phyloP scores from a whole-genome alignment of 352 stramenopile genomes.

The Pythium periplocum region DNA sequence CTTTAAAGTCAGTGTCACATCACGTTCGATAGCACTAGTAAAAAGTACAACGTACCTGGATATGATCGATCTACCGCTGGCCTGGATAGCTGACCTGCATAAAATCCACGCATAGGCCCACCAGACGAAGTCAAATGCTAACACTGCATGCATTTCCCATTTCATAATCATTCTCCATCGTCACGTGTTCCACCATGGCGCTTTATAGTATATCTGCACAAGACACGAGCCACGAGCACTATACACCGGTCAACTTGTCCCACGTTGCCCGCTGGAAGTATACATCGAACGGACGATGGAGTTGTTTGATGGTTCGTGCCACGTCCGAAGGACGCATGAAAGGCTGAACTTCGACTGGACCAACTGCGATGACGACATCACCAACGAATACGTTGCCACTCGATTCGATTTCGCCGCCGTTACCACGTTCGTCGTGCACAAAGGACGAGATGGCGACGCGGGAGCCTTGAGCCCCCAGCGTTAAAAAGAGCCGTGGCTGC shows the following conservation, averaged over 20 bases:
- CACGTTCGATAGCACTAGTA: too few species aligned
- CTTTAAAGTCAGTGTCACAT: too few species aligned
- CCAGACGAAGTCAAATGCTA: too few species aligned
- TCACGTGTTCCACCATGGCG: too few species aligned
- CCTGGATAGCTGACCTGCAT: too few species aligned
- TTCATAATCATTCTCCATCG: too few species aligned
- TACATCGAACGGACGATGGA: constrained; percentile 38
- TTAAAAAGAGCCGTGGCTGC: constrained; percentile 44
- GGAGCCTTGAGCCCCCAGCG: constrained; percentile 40
- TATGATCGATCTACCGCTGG: too few species aligned
- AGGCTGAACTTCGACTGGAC: constrained; percentile 19
- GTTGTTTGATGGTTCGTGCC: constrained; percentile 34
- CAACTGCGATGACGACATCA: constrained; percentile 60
- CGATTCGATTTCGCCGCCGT: constrained; percentile 55
- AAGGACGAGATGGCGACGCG: constrained; percentile 62
- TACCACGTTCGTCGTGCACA: constrained; percentile 34
- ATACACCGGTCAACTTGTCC: constrained; percentile 31
- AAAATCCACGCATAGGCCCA: too few species aligned
- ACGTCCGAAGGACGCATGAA: constrained; percentile 33
- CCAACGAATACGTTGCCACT: constrained; percentile 63
- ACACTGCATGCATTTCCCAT: too few species aligned
- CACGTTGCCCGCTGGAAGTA: constrained; percentile 65
- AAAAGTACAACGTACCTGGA: too few species aligned
- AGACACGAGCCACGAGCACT: neutral
- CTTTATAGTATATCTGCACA: too few species aligned